Evolutionary conservation across 2,329 filamentous ascomycete species (phyloP), one percentile per base, ranked within the genome.

Genomic region (Thielaviopsis musarum): DNA sequence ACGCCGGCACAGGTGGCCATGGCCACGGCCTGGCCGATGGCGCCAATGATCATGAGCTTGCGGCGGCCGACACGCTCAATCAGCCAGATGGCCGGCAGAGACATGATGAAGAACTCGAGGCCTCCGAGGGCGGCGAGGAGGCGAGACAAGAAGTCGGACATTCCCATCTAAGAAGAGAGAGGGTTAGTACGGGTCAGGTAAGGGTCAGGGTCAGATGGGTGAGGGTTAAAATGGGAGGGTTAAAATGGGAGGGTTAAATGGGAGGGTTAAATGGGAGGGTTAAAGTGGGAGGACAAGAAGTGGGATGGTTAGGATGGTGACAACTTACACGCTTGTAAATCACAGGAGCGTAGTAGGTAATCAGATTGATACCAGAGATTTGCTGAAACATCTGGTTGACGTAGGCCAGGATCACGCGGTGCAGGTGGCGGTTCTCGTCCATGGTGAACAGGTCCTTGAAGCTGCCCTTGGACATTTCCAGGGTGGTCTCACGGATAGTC

Each of bases 31-130:
- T 83, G 82, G 12, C 71, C 81, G 1, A 76, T 67, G 45, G 80
- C 81, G 58, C 85, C 85, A 63, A 87, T 80, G 19, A 89, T 70
- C 83, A 90, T 88, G 62, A 89, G 77, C 66, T 80, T 79, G 19
- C 85, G 77, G 28, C 86, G 81, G 12, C 84, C 84, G 3, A 84
- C 79, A 1, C 79, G 77, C 68, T 86, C 83, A 45, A 85, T 81
- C 26, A 84, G 74, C 67, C 82, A 82, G 21, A 78, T 74, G 1
- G 58, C n/a, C 5, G 58, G 57, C 30, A 59, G 52, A 10, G 57
- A 59, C 57, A 76, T 83, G 67, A 85, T 81, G 68, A 84, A 73
- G 58, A 80, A 73, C 64, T 84, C 75, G 62, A 69, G 71, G 1
- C 67, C 57, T 34, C 57, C 57, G 5, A 54, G 52, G 17, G 57